Base-by-base conservation (phyloP, 2,329 filamentous ascomycete species). In the Botrytis paeoniae region DNA sequence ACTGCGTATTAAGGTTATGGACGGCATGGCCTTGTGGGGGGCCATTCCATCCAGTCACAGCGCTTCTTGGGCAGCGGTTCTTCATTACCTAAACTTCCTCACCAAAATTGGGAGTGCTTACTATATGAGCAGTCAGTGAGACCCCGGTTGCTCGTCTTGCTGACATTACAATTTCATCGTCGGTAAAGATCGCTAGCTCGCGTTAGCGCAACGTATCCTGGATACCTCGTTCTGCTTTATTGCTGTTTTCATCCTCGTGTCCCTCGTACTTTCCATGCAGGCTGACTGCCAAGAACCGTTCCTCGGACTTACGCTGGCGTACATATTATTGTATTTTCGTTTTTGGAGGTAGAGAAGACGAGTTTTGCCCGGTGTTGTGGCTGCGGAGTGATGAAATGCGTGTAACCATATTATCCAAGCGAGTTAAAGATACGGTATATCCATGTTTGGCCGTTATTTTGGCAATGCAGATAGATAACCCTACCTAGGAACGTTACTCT, bases 271-370 rank as follows among this genome's bases (percentile, higher is more conserved):
- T 39, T 59, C 72, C 29, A 74, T 77, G 75, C 74, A 64, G 69
- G 75, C 75, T 77, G 75, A 77, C 75, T 70, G 73, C 70, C 71
- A 71, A 72, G 59, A 64, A 37, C 69, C 35, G 61, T 71, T 43
- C 45, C 22, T 71, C 60, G 69, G 69, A 66, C 61, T 54, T 71
- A n/a, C 69, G 60, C 45, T 65, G 35, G 62, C 29, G 20, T 39
- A 14, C 61, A 43, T 48, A 71, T 51, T 14, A 61, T 45, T 70
- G 18, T n/a, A 10, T 60, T 57, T n/a, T 18, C 2, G 20, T 62
- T 41, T 43, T 6, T 8, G 16, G 12, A 39, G n/a, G 5, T 62
- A 22, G 63, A n/a, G 22, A 51, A 65, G 43, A 51, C 32, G 43
- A 51, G 63, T 18, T 35, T 65, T 9, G 62, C 62, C 41, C 12